Percentiles rank a stretch among this genome's conserved stretches.
Conservation (phyloP, 2,329 filamentous ascomycete genomes). For the Fusarium citri region DNA sequence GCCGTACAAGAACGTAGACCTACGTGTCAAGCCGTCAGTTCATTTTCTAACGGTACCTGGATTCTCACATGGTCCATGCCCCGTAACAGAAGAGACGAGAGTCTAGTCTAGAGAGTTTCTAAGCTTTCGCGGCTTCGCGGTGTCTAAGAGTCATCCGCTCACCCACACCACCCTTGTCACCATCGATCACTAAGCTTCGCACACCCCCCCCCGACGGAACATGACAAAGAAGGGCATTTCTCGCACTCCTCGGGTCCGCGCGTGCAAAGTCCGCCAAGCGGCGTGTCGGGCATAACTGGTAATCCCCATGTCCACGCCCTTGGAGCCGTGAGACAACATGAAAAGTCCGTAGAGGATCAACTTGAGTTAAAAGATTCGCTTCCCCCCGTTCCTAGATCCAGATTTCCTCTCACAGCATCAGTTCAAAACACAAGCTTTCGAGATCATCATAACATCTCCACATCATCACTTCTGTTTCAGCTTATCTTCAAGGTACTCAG, state of each 20-base stretch:
- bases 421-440: conserved; percentile 23
- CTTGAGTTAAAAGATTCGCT: conserved; percentile 46
- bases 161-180: conserved; percentile 14
- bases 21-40: conserved; percentile 4
- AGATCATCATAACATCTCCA: conserved; percentile 25
- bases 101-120: conserved; percentile 5
- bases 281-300: conserved; percentile 46
- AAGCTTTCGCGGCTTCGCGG: conserved; percentile 40
- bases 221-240: conserved; percentile 23
- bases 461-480: conserved; percentile 11
- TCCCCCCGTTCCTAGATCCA: conserved; percentile 32
- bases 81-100: conserved; percentile 5
- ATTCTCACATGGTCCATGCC: not conserved
- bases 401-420: conserved; percentile 16
- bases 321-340: conserved; percentile 35
- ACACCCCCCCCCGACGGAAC: conserved; percentile 26
- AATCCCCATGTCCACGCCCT: conserved; percentile 38
- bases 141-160: conserved; percentile 36
- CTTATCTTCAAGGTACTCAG: conserved; percentile 9
- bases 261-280: conserved; percentile 50
- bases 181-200: conserved; percentile 33
- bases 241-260: conserved; percentile 49
- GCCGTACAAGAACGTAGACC: not conserved
- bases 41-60: not conserved
- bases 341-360: conserved; percentile 42